These are phyloP conservation scores for Conticribra weissflogii DNA, from an alignment of 108 stramenopile species.

Conservation along the genomic window DNA sequence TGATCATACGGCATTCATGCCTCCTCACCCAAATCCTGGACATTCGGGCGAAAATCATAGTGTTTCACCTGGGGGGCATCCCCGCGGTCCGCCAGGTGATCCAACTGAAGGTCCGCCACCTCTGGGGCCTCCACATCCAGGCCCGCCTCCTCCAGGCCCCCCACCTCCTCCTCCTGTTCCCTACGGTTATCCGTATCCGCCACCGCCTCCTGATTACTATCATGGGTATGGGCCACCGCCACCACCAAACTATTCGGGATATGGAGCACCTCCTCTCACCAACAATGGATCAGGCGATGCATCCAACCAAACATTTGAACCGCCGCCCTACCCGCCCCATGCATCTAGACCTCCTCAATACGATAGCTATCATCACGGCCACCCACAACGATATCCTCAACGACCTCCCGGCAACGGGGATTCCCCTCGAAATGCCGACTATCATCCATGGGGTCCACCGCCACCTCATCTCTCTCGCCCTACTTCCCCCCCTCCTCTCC, in stretches of 20 bases:
- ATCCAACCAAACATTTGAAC: slow-evolving; percentile 3
- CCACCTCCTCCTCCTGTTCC: slow-evolving; percentile 15
- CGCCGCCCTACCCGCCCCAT: slow-evolving; percentile 8
- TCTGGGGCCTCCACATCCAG: slow-evolving; percentile 1
- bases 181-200: slow-evolving; percentile 14
- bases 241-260: not conserved
- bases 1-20: not conserved
- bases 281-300: not conserved
- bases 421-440: too few species aligned
- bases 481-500: slow-evolving; percentile 6
- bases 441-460: too few species aligned
- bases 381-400: too few species aligned
- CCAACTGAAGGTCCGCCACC: too few species aligned
- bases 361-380: not conserved
- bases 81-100: too few species aligned
- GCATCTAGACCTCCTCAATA: slow-evolving; percentile 3
- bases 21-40: not conserved
- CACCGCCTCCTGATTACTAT: slow-evolving; percentile 25
- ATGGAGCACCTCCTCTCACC: not conserved
- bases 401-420: too few species aligned
- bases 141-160: not conserved
- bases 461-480: slow-evolving; percentile 17
- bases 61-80: too few species aligned
- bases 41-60: not conserved
- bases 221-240: slow-evolving; percentile 12